A percentile compares a stretch with the other conserved stretches of the same genome.
Conservation (phyloP, 2,329 filamentous ascomycete species). For the Shiraia bambusicola region DNA sequence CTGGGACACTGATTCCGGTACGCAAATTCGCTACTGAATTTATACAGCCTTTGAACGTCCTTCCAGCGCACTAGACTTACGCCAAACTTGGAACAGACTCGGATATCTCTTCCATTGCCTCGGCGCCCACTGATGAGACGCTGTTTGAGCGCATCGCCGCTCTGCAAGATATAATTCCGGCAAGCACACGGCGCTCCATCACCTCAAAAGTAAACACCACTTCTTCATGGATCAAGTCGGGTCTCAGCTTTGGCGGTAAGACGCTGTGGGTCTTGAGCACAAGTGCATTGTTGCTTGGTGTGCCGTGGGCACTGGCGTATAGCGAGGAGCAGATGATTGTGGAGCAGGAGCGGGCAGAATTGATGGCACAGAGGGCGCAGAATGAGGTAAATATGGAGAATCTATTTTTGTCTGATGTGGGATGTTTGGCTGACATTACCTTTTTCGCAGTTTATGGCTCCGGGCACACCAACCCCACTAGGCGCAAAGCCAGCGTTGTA, state of each 20-base stretch:
- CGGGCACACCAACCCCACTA: slow-evolving; percentile 27
- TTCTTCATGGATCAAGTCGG: slow-evolving; percentile 59
- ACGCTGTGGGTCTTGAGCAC: slow-evolving; percentile 89
- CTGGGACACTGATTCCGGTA: slow-evolving; percentile 92
- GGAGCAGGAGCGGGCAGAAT: slow-evolving; percentile 97
- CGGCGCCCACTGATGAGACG: slow-evolving; percentile 44
- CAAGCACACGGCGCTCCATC: slow-evolving; percentile 66
- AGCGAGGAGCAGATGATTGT: slow-evolving; percentile 95
- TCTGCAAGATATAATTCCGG: slow-evolving; percentile 78
- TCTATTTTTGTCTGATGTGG: slow-evolving; percentile 28
- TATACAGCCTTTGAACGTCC: slow-evolving; percentile 45
- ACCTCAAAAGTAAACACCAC: slow-evolving; percentile 51
- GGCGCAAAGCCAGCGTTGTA: slow-evolving; percentile 42
- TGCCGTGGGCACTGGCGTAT: slow-evolving; percentile 90
- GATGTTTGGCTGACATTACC: slow-evolving; percentile 6
- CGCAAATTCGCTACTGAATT: slow-evolving; percentile 52
- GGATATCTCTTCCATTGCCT: slow-evolving; percentile 65
- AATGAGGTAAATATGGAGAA: slow-evolving; percentile 64
- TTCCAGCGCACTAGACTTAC: slow-evolving; percentile 4
- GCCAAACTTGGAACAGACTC: slow-evolving; percentile 76
- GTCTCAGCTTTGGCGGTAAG: slow-evolving; percentile 75
- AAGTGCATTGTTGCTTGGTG: slow-evolving; percentile 82
- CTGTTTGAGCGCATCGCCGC: slow-evolving; percentile 68
- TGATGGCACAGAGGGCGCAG: slow-evolving; percentile 83
- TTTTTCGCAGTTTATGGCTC: slow-evolving; percentile 35